Conservation (phyloP, 108 stramenopile species). For the Mediolabrus comicus region DNA sequence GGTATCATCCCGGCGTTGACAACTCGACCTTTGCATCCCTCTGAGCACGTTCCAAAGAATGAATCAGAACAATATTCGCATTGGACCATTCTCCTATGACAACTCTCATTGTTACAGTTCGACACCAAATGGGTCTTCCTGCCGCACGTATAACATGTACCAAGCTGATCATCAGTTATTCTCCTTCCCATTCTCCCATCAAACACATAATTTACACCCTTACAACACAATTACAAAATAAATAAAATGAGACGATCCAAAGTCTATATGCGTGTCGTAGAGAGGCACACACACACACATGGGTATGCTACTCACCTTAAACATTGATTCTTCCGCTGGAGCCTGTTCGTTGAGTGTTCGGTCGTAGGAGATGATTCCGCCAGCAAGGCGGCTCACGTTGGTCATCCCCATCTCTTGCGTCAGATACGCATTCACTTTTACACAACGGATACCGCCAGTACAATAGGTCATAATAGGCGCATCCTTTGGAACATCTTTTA, state of each 20-base stretch:
- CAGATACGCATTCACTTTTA: slow-evolving; percentile 92
- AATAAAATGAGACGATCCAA: no score
- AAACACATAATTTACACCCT: slow-evolving; percentile 97
- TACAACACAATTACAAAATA: no score
- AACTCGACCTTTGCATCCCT: slow-evolving; percentile 71
- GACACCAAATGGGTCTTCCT: slow-evolving; percentile 75
- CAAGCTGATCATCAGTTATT: slow-evolving; percentile 90
- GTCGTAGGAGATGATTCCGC: slow-evolving; percentile 94
- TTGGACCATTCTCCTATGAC: slow-evolving; percentile 92
- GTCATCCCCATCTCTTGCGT: slow-evolving; percentile 93
- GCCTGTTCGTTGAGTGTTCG: slow-evolving; percentile 67
- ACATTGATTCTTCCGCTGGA: slow-evolving; percentile 73
- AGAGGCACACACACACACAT: no score
- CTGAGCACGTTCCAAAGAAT: slow-evolving; percentile 82
- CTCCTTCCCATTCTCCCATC: slow-evolving; percentile 90
- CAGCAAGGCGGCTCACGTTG: slow-evolving; percentile 90
- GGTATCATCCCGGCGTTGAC: slow-evolving; percentile 56
- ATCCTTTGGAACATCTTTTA: slow-evolving; percentile 83
- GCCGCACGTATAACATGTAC: slow-evolving; percentile 88
- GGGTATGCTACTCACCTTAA: slow-evolving; percentile 28
- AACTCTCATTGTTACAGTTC: slow-evolving; percentile 90
- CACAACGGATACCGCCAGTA: slow-evolving; percentile 90
- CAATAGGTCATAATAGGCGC: slow-evolving; percentile 94
- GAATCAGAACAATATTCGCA: slow-evolving; percentile 68
- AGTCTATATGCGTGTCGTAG: background rate